Conservation (phyloP, 768 basidiomycete species). For the Stropharia rugosoannulata region DNA sequence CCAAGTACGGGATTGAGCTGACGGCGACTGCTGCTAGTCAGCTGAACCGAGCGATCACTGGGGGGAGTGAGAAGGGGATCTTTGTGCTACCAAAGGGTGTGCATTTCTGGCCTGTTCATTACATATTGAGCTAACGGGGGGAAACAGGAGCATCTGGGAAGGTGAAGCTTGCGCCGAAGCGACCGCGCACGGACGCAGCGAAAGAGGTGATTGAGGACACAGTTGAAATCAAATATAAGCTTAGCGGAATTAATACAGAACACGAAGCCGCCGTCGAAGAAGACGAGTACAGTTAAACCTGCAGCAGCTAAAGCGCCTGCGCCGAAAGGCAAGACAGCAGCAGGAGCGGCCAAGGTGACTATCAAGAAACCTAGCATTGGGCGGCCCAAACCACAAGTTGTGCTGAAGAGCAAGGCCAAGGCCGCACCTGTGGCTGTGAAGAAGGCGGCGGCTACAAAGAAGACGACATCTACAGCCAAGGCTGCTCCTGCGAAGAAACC, state of each 20-base stretch:
- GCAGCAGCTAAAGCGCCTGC: conserved; percentile 17
- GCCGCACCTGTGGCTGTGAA: conserved; percentile 21
- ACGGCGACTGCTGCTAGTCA: conserved; percentile 68
- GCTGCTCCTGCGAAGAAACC: conserved; percentile 19
- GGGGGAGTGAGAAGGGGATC: conserved; percentile 46
- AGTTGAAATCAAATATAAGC: background rate
- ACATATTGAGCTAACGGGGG: conserved; percentile 1
- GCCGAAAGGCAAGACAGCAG: background rate
- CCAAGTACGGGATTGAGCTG: conserved; percentile 77
- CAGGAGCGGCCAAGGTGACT: no score
- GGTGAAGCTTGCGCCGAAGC: conserved; percentile 68
- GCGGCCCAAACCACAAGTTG: conserved; percentile 10
- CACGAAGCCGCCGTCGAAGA: conserved; percentile 23
- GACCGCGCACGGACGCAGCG: conserved; percentile 48
- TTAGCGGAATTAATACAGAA: conserved; percentile 23
- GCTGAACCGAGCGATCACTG: conserved; percentile 78
- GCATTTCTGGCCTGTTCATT: conserved; percentile 4
- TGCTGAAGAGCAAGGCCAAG: conserved; percentile 29
- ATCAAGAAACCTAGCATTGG: background rate
- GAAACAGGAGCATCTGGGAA: conserved; percentile 37
- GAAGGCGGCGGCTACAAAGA: conserved; percentile 30
- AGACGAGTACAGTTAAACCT: conserved; percentile 30
- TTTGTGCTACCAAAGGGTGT: conserved; percentile 52
- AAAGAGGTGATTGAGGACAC: conserved; percentile 39
- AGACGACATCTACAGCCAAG: conserved; percentile 30